Evolutionary conservation across 1,284 basidiomycete genomes (phyloP).

Genomic region (Xerocomus amazonicus): DNA sequence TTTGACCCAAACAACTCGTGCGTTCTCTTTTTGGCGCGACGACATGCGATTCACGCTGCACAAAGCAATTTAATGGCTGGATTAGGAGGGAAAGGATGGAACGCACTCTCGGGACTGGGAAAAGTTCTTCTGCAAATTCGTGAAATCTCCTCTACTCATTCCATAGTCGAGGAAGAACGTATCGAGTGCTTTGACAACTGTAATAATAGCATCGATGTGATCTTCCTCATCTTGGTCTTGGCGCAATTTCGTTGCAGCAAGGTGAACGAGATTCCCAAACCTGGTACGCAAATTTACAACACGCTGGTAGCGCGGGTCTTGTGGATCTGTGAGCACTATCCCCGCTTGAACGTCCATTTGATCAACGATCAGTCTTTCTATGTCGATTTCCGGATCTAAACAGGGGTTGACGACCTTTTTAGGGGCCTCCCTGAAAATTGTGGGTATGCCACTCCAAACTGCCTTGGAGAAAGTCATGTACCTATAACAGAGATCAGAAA

Average conservation of each 20-base stretch:
- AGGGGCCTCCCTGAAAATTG: slow-evolving; percentile 57
- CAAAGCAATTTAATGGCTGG: neutral
- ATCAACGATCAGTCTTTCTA: slow-evolving; percentile 62
- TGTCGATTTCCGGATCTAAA: slow-evolving; percentile 57
- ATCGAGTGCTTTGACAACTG: slow-evolving; percentile 68
- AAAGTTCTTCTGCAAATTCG: slow-evolving; percentile 66
- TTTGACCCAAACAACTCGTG: slow-evolving; percentile 73
- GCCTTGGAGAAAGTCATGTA: slow-evolving; percentile 62
- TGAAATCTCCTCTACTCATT: slow-evolving; percentile 55
- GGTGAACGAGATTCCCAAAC: slow-evolving; percentile 69
- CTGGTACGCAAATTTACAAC: slow-evolving; percentile 59
- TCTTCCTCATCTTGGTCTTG: slow-evolving; percentile 67
- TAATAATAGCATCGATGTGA: slow-evolving; percentile 86
- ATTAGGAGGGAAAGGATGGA: neutral
- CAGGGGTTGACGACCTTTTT: slow-evolving; percentile 56
- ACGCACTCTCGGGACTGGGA: slow-evolving; percentile 66
- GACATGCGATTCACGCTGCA: slow-evolving; percentile 63
- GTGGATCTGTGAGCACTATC: slow-evolving; percentile 73
- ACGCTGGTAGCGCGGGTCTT: slow-evolving; percentile 74
- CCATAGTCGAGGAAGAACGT: slow-evolving; percentile 75
- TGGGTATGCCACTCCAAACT: slow-evolving; percentile 71
- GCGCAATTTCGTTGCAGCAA: slow-evolving; percentile 66
- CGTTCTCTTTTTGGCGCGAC: slow-evolving; percentile 70
- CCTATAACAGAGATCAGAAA: slow-evolving; percentile 36
- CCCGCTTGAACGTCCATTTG: slow-evolving; percentile 66